phyloP scores from a whole-genome alignment of 495 filamentous ascomycete genomes.

The Daldinia loculata region DNA sequence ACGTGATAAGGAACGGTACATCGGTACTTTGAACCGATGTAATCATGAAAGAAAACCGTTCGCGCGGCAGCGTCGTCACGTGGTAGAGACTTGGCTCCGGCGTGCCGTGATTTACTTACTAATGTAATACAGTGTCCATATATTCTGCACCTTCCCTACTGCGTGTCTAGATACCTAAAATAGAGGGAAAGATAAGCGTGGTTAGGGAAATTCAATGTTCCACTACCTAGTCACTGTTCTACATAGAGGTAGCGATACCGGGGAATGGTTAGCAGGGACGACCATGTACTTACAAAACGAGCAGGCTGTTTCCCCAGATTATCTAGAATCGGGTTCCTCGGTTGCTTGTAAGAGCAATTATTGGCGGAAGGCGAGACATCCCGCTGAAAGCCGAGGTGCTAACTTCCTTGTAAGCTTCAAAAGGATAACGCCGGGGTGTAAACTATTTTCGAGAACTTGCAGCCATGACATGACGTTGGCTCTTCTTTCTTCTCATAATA shows the following conservation, averaged over 20 bases:
- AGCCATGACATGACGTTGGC: neutral
- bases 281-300: neutral
- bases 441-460: neutral
- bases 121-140: neutral
- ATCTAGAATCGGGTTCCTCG: constrained; percentile 28
- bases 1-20: constrained; percentile 31
- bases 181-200: no score
- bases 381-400: constrained; percentile 40
- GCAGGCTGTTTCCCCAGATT: constrained; percentile 28
- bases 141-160: neutral
- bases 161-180: no score
- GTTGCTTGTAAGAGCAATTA: constrained; percentile 9
- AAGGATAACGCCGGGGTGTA: neutral
- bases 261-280: neutral
- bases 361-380: neutral
- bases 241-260: neutral
- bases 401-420: constrained; percentile 3
- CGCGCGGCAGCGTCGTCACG: neutral
- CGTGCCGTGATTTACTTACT: neutral
- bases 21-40: neutral
- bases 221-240: neutral
- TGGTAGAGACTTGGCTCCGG: neutral
- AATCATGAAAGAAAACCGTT: neutral
- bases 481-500: neutral
- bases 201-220: neutral